Conservation (phyloP, 495 filamentous ascomycete species). For the Opeltia flavorubescens region DNA sequence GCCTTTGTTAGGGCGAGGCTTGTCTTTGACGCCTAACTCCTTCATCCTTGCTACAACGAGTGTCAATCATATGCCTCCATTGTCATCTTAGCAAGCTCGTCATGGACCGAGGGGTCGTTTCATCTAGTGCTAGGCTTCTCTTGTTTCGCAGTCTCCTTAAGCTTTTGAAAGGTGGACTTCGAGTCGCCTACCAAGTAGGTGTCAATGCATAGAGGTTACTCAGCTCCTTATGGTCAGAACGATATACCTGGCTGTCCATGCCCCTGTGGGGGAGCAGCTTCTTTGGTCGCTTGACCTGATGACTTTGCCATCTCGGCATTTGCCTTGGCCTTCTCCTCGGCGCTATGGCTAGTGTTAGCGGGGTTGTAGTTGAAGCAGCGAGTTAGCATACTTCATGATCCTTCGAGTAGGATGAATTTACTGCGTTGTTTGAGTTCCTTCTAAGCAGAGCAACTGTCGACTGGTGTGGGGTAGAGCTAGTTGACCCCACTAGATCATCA, state of each 20-base stretch:
- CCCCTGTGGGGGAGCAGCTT: background rate
- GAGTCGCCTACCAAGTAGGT: background rate
- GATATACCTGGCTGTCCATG: slow-evolving; percentile 1
- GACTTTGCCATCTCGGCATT: slow-evolving; percentile 1
- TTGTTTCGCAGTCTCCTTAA: background rate
- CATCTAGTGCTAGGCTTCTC: background rate
- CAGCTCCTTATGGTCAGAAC: background rate
- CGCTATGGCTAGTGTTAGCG: background rate
- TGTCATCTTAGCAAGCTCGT: too few species aligned
- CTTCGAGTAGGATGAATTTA: too few species aligned
- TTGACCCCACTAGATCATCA: background rate
- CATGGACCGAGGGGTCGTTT: too few species aligned
- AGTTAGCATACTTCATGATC: background rate
- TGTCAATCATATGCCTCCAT: background rate
- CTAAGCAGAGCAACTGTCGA: background rate
- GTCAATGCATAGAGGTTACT: background rate
- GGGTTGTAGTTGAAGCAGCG: background rate
- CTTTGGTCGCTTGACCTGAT: background rate
- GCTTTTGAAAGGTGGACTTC: slow-evolving; percentile 2
- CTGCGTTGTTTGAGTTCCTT: too few species aligned
- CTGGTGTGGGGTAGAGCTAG: background rate
- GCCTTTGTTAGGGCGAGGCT: background rate
- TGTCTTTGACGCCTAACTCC: background rate
- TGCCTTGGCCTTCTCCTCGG: background rate
- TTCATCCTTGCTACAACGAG: background rate